A percentile compares a stretch with the other conserved stretches of the same genome.
Evolutionary conservation across 2,329 filamentous ascomycete genomes (phyloP).

Genomic region (Trichoderma sp.): DNA sequence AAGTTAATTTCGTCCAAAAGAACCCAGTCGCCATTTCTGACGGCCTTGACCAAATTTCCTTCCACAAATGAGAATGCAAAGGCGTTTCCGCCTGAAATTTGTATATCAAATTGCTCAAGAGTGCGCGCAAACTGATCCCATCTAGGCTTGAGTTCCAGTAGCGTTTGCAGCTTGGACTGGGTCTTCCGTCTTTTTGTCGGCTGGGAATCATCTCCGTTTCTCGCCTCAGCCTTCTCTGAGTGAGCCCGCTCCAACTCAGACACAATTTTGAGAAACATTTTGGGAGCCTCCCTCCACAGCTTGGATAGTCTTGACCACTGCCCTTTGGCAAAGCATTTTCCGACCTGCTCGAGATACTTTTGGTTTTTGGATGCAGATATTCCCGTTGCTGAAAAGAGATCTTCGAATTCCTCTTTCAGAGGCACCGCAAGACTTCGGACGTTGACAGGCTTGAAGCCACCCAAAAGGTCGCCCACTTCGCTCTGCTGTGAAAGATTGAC

Average conservation of each 20-base stretch:
- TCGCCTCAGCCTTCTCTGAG: constrained; percentile 38
- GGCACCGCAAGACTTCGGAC: constrained; percentile 84
- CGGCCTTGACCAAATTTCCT: constrained; percentile 94
- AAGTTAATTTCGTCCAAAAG: constrained; percentile 97
- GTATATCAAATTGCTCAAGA: constrained; percentile 76
- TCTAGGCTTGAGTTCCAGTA: constrained; percentile 59
- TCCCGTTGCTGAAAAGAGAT: constrained; percentile 79
- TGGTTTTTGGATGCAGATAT: constrained; percentile 88
- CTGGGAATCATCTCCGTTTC: constrained; percentile 46
- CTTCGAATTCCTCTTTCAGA: constrained; percentile 90
- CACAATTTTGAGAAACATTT: constrained; percentile 77
- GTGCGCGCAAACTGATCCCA: constrained; percentile 81
- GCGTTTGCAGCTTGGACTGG: constrained; percentile 65
- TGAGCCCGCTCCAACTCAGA: constrained; percentile 53
- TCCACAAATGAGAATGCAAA: constrained; percentile 97
- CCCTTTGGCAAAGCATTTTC: constrained; percentile 75
- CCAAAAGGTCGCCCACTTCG: constrained; percentile 92
- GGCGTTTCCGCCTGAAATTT: constrained; percentile 70
- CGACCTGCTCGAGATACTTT: constrained; percentile 78
- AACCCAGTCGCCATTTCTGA: constrained; percentile 95
- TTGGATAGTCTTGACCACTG: constrained; percentile 87
- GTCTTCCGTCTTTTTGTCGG: constrained; percentile 71
- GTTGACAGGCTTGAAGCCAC: constrained; percentile 95
- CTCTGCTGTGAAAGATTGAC: constrained; percentile 98
- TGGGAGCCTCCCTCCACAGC: constrained; percentile 85